phyloP scores from a whole-genome alignment of 1,139 yeast genomes.

The Yamadazyma sp. region DNA sequence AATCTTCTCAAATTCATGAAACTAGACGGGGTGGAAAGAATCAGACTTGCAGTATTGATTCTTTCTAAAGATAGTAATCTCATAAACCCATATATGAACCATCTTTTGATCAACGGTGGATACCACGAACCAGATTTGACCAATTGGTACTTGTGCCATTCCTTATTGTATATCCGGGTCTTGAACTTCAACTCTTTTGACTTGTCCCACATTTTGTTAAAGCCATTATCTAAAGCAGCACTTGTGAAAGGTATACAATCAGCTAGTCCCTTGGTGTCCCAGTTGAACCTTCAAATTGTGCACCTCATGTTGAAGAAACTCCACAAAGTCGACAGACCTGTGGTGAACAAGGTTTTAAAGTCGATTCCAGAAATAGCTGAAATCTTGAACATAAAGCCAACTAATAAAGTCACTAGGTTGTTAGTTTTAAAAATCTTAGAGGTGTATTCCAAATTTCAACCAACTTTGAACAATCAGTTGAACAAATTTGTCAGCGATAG shows the following conservation, averaged over 20 bases:
- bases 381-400: constrained; percentile 8
- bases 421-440: constrained; percentile 11
- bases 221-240: constrained; percentile 59
- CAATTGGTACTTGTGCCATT: constrained; percentile 80
- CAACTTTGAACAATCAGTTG: constrained; percentile 8
- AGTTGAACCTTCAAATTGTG: constrained; percentile 62
- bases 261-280: constrained; percentile 59
- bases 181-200: constrained; percentile 55
- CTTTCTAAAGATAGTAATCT: constrained; percentile 64
- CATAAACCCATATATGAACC: constrained; percentile 67
- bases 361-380: constrained; percentile 13
- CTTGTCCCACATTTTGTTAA: constrained; percentile 60
- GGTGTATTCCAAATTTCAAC: constrained; percentile 10
- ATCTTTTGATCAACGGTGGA: constrained; percentile 54
- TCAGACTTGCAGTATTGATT: constrained; percentile 53
- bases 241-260: constrained; percentile 59
- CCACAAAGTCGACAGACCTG: constrained; percentile 24
- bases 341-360: constrained; percentile 10
- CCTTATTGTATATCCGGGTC: constrained; percentile 59
- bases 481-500: constrained; percentile 10
- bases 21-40: constrained; percentile 70
- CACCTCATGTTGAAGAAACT: constrained; percentile 56
- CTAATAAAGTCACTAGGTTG: constrained; percentile 7
- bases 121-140: constrained; percentile 70
- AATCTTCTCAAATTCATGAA: constrained; percentile 64